phyloP scores from a whole-genome alignment of 345 rosid species.

The Aquilaria sinensis region DNA sequence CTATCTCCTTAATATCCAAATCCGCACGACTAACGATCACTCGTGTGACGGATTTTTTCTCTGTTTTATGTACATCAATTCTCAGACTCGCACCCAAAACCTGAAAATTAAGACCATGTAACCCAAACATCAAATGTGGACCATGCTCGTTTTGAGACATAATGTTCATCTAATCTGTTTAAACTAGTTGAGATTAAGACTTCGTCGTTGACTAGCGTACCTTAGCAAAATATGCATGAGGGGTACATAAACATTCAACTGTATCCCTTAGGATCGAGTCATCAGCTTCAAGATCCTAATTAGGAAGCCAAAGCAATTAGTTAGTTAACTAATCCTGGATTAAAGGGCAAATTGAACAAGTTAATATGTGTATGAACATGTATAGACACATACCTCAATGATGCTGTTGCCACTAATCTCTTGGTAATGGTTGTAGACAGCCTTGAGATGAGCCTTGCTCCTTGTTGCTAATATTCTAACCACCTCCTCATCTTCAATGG shows the following conservation, averaged over 20 bases:
- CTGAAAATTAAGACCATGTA: constrained; percentile 24
- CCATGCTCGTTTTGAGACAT: not conserved
- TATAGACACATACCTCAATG: constrained; percentile 30
- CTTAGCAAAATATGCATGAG: constrained; percentile 62
- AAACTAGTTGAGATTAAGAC: not conserved
- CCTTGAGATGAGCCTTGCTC: constrained; percentile 70
- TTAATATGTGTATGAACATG: not conserved
- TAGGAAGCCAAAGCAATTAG: not conserved
- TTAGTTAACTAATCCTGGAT: not conserved
- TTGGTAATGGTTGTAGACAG: constrained; percentile 40
- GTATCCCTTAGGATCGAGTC: constrained; percentile 33
- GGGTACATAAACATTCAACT: constrained; percentile 58
- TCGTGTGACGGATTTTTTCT: constrained; percentile 62
- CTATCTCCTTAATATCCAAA: constrained; percentile 50
- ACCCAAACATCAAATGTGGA: not conserved
- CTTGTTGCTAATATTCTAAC: constrained; percentile 69
- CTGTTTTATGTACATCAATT: constrained; percentile 37
- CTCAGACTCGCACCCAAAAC: constrained; percentile 52
- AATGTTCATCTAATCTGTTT: no score
- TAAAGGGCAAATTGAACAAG: no score
- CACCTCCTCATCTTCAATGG: constrained; percentile 51
- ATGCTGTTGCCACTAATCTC: constrained; percentile 40
- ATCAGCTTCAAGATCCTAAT: constrained; percentile 47
- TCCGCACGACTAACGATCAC: constrained; percentile 71
- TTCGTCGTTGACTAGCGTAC: constrained; percentile 20